Conservation (phyloP, 2,329 filamentous ascomycete species). For the Lachnellula subtilissima region DNA sequence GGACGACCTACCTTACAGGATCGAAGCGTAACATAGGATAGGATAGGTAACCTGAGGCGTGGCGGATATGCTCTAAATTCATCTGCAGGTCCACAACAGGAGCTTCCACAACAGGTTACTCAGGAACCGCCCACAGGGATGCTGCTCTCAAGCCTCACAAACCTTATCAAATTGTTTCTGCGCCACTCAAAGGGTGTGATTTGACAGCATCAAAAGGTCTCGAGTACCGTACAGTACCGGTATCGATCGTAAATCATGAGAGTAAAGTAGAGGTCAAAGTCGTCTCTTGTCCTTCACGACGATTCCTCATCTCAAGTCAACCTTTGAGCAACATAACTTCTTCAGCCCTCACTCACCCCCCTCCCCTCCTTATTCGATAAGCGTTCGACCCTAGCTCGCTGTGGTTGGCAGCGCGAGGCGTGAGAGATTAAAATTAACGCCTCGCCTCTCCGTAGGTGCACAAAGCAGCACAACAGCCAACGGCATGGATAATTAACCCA, state of each 20-base stretch:
- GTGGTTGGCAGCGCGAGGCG: conserved; percentile 3
- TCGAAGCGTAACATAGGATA: too few relatives aligned
- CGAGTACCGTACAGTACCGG: too few relatives aligned
- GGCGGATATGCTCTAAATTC: neutral
- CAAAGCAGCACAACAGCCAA: neutral
- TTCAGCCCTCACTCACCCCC: neutral
- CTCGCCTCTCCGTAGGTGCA: neutral
- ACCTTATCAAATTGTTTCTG: neutral
- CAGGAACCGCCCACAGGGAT: neutral
- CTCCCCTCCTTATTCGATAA: neutral
- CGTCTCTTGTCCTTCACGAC: too few relatives aligned
- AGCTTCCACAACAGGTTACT: neutral
- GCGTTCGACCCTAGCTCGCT: neutral
- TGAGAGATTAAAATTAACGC: conserved; percentile 12
- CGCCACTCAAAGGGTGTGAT: neutral
- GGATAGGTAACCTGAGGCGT: neutral
- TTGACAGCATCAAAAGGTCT: too few relatives aligned
- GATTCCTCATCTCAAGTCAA: too few relatives aligned
- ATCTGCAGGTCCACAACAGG: neutral
- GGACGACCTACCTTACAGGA: too few relatives aligned
- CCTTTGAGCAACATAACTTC: neutral
- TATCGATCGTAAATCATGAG: too few relatives aligned
- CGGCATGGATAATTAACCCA: neutral
- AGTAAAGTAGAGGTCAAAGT: too few relatives aligned
- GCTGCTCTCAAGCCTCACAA: neutral